These are phyloP conservation scores for Hymenoscyphus albidus DNA, from an alignment of 2,329 filamentous ascomycete species.

Conservation along the genomic window DNA sequence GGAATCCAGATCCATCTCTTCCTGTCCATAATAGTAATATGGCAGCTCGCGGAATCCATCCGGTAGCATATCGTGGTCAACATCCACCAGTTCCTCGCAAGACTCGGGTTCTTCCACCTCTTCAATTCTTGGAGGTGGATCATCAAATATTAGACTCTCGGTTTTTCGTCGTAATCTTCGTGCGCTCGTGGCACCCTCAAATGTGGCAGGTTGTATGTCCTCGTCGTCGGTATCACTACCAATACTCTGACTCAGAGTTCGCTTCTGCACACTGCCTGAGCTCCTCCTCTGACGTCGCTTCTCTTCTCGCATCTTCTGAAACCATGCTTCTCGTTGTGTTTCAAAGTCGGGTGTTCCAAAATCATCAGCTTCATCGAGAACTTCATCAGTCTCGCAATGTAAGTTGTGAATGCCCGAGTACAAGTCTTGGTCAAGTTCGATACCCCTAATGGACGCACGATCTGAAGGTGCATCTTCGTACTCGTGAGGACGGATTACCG, in stretches of 20 bases:
- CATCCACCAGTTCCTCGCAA: constrained; percentile 31
- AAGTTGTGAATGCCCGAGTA: constrained; percentile 24
- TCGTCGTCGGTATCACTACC: constrained; percentile 36
- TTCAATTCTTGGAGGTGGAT: constrained; percentile 34
- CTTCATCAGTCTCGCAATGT: constrained; percentile 20
- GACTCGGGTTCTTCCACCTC: constrained; percentile 35
- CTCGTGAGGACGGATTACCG: constrained; percentile 21
- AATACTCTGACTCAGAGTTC: constrained; percentile 33
- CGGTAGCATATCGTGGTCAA: constrained; percentile 16
- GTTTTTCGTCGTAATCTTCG: constrained; percentile 33
- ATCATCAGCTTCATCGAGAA: background rate
- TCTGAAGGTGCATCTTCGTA: constrained; percentile 36
- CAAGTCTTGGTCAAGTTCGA: constrained; percentile 25
- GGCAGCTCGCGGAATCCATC: constrained; percentile 28
- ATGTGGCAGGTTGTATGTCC: constrained; percentile 31
- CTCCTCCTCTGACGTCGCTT: constrained; percentile 32
- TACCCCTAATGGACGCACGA: constrained; percentile 21
- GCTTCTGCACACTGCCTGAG: constrained; percentile 32
- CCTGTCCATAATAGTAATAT: constrained; percentile 27
- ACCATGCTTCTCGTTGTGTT: constrained; percentile 28
- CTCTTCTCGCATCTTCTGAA: constrained; percentile 24
- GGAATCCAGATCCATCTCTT: constrained; percentile 32
- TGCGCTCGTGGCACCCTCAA: constrained; percentile 33
- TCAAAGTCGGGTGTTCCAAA: background rate
- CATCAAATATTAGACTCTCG: constrained; percentile 35